Percentiles rank a stretch among this genome's conserved stretches.
phyloP scores from a whole-genome alignment of 2,329 filamentous ascomycete species.

The Sporothrix dimorphospora region DNA sequence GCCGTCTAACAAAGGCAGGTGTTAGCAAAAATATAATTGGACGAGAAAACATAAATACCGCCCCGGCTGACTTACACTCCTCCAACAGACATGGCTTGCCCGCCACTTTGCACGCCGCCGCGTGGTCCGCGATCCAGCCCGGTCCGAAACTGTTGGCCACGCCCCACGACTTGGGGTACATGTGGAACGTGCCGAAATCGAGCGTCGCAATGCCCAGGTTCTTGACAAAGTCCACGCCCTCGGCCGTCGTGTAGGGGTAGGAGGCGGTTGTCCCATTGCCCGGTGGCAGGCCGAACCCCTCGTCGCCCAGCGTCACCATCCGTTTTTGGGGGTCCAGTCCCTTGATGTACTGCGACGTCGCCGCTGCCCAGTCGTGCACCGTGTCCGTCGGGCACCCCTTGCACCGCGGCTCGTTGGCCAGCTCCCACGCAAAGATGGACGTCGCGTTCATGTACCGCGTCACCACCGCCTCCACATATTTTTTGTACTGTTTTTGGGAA shows the following conservation, averaged over 20 bases:
- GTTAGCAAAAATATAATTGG: no score
- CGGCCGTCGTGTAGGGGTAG: slow-evolving; percentile 48
- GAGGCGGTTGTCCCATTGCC: slow-evolving; percentile 18
- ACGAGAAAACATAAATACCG: no score
- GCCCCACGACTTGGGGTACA: slow-evolving; percentile 43
- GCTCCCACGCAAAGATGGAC: slow-evolving; percentile 57
- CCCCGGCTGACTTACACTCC: slow-evolving; percentile 39
- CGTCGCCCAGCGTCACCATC: slow-evolving; percentile 66
- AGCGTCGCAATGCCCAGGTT: slow-evolving; percentile 55
- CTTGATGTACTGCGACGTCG: slow-evolving; percentile 64
- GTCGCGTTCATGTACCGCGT: slow-evolving; percentile 49
- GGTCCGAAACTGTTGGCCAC: slow-evolving; percentile 43
- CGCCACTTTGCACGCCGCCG: slow-evolving; percentile 44
- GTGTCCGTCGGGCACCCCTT: slow-evolving; percentile 60
- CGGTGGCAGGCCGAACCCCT: slow-evolving; percentile 42
- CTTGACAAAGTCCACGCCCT: slow-evolving; percentile 53
- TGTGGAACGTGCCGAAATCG: slow-evolving; percentile 53
- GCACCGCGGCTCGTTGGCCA: slow-evolving; percentile 63
- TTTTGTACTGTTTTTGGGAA: slow-evolving; percentile 56
- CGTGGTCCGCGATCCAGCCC: slow-evolving; percentile 45
- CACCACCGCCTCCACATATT: slow-evolving; percentile 52
- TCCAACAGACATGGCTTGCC: slow-evolving; percentile 48
- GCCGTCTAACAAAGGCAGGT: slow-evolving; percentile 31
- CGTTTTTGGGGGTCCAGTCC: slow-evolving; percentile 58
- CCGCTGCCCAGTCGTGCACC: slow-evolving; percentile 61